phyloP scores from a whole-genome alignment of 1,139 yeast genomes.

The Nakaseomyces sp. region DNA sequence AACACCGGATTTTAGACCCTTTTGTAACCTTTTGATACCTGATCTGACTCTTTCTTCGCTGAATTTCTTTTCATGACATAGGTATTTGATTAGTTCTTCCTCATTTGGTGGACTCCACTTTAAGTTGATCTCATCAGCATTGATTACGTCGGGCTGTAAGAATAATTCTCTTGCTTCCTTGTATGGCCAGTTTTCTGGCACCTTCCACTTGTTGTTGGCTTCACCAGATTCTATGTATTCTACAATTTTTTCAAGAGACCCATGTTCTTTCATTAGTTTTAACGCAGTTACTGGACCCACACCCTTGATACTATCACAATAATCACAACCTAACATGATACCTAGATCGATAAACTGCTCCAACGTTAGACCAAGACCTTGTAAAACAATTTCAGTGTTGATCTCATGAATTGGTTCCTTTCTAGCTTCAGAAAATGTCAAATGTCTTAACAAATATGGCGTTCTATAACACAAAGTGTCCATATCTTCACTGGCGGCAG shows the following conservation, averaged over 20 bases:
- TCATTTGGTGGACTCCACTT: constrained; percentile 50
- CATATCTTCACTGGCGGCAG: constrained; percentile 99
- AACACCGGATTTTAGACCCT: constrained; percentile 74
- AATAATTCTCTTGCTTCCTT: constrained; percentile 81
- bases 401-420: constrained; percentile 89
- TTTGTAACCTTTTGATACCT: constrained; percentile 78
- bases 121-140: constrained; percentile 51
- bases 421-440: constrained; percentile 89
- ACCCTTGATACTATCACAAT: constrained; percentile 90
- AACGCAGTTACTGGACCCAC: constrained; percentile 93
- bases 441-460: constrained; percentile 71
- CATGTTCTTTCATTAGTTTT: constrained; percentile 80
- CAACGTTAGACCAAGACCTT: constrained; percentile 63
- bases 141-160: constrained; percentile 66
- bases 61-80: constrained; percentile 51
- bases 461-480: constrained; percentile 91
- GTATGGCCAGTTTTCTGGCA: constrained; percentile 94
- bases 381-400: constrained; percentile 56
- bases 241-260: constrained; percentile 67
- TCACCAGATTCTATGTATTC: constrained; percentile 55
- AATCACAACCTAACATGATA: constrained; percentile 91
- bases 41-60: constrained; percentile 83
- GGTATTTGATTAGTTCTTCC: constrained; percentile 32
- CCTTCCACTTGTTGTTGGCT: constrained; percentile 45
- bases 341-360: constrained; percentile 83